phyloP scores from a whole-genome alignment of 2,329 filamentous ascomycete species.

The Pseudovirgaria hyperparasitica region DNA sequence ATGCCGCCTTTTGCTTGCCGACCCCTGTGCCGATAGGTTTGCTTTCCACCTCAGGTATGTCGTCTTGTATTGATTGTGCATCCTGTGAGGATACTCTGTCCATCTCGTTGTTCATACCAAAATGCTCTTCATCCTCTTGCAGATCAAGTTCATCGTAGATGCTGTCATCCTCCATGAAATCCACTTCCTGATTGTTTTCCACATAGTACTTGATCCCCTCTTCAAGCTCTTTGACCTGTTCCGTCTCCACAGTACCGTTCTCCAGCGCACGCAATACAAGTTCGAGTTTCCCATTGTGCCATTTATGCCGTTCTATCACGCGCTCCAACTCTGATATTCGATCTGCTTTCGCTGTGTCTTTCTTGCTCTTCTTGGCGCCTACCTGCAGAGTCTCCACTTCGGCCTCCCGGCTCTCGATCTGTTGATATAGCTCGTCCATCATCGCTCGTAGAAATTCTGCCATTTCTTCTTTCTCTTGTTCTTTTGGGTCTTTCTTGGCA shows the following conservation, averaged over 20 bases:
- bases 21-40: slow-evolving; percentile 36
- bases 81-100: slow-evolving; percentile 94
- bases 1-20: slow-evolving; percentile 43
- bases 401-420: slow-evolving; percentile 86
- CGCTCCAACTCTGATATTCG: slow-evolving; percentile 76
- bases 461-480: slow-evolving; percentile 83
- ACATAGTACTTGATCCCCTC: slow-evolving; percentile 95
- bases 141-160: slow-evolving; percentile 93
- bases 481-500: slow-evolving; percentile 90
- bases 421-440: slow-evolving; percentile 86
- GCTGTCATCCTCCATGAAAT: slow-evolving; percentile 87
- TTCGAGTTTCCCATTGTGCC: slow-evolving; percentile 88
- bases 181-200: slow-evolving; percentile 72
- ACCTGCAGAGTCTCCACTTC: slow-evolving; percentile 78
- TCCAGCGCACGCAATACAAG: slow-evolving; percentile 80
- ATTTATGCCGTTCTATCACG: slow-evolving; percentile 85
- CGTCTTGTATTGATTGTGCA: slow-evolving; percentile 81
- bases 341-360: slow-evolving; percentile 69
- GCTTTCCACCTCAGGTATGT: slow-evolving; percentile 47
- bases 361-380: slow-evolving; percentile 91
- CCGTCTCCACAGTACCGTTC: slow-evolving; percentile 80
- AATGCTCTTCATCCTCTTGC: slow-evolving; percentile 81
- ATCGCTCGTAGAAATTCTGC: slow-evolving; percentile 74
- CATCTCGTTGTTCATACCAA: slow-evolving; percentile 66
- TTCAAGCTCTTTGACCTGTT: slow-evolving; percentile 77